Conservation (phyloP, 1,284 basidiomycete species). For the Irpex rosettiformis region DNA sequence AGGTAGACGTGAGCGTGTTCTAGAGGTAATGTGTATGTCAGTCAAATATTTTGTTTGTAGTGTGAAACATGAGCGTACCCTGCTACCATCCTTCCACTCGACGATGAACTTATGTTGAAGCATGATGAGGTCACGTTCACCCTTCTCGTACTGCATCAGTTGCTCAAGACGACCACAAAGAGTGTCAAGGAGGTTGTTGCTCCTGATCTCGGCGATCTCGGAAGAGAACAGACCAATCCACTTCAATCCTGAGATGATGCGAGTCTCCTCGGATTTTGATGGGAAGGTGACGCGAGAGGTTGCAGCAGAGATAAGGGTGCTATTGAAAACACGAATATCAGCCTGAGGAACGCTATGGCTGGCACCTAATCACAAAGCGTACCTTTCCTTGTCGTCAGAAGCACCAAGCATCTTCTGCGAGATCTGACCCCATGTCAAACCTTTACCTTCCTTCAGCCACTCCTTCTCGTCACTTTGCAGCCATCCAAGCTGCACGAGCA, state of each 20-base stretch:
- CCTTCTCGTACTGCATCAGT: conserved; percentile 88
- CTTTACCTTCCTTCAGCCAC: conserved; percentile 68
- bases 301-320: conserved; percentile 41
- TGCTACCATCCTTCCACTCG: conserved; percentile 78
- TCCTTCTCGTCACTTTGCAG: conserved; percentile 75
- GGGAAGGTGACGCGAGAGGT: conserved; percentile 78
- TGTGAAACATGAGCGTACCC: conserved; percentile 41
- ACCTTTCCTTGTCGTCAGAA: conserved; percentile 68
- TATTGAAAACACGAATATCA: background rate
- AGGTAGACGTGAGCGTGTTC: conserved; percentile 89
- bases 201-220: background rate
- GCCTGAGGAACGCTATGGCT: background rate
- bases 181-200: conserved; percentile 83
- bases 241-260: conserved; percentile 85
- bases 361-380: conserved; percentile 27
- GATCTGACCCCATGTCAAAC: conserved; percentile 91
- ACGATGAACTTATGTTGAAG: conserved; percentile 97
- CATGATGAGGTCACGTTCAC: conserved; percentile 96
- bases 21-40: conserved; percentile 25
- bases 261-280: conserved; percentile 60
- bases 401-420: conserved; percentile 79
- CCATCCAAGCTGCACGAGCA: conserved; percentile 88
- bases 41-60: conserved; percentile 8
- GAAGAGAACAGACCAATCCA: conserved; percentile 93
- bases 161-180: conserved; percentile 89